Conservation (phyloP, 345 rosid species). For the Mercurialis annua region DNA sequence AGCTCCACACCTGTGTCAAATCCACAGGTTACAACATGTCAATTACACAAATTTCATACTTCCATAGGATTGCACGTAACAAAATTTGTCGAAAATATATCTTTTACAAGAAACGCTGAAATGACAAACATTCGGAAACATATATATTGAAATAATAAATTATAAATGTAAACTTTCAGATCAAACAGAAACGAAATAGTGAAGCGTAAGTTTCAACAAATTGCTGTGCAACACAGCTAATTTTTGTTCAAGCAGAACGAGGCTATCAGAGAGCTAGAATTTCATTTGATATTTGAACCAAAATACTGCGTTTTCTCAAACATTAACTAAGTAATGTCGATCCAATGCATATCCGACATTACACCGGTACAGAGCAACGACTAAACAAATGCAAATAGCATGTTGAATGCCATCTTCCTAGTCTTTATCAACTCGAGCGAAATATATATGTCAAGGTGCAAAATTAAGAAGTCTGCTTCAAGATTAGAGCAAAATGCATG, state of each 20-base stretch:
- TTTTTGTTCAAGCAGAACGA: no score
- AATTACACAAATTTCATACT: background rate
- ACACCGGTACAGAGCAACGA: background rate
- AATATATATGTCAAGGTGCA: background rate
- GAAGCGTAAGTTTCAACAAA: no score
- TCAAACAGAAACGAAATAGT: no score
- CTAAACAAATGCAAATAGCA: conserved; percentile 1
- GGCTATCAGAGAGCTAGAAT: background rate
- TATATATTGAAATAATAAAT: no score
- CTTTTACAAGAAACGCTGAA: no score
- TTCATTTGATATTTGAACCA: background rate
- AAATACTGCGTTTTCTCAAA: background rate
- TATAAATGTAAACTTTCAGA: no score
- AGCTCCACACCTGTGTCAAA: conserved; percentile 19
- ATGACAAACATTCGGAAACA: no score
- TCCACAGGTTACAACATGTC: background rate
- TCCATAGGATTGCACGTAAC: background rate
- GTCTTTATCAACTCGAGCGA: background rate
- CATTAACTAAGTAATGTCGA: background rate
- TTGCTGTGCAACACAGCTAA: no score
- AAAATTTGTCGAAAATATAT: no score
- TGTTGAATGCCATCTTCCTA: background rate
- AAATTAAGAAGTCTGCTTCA: background rate
- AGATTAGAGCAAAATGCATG: background rate
- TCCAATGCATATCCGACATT: background rate